phyloP scores from a whole-genome alignment of 805 yeast species.

The Candida tallmaniae region DNA sequence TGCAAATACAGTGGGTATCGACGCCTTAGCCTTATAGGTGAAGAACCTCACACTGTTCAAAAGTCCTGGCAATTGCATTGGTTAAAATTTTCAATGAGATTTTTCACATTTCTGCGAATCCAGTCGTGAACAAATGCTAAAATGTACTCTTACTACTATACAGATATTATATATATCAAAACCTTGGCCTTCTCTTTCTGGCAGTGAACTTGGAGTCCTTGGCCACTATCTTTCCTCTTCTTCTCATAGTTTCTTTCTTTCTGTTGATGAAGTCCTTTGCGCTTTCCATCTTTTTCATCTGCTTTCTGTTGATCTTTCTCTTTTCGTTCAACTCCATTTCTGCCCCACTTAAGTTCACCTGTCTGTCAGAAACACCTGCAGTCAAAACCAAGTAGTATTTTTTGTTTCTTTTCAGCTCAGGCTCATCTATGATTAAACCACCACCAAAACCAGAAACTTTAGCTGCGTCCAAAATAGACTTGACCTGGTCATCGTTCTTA shows the following conservation, averaged over 20 bases:
- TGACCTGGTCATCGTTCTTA: slow-evolving; percentile 78
- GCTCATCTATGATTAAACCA: slow-evolving; percentile 90
- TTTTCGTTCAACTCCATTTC: slow-evolving; percentile 65
- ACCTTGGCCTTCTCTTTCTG: slow-evolving; percentile 50
- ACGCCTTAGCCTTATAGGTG: too few species aligned
- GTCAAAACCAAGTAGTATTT: slow-evolving; percentile 87
- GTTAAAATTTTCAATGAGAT: too few species aligned
- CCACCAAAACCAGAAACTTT: slow-evolving; percentile 95
- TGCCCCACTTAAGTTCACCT: slow-evolving; percentile 74
- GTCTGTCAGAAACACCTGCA: slow-evolving; percentile 76
- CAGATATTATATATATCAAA: too few species aligned
- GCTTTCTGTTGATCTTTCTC: slow-evolving; percentile 41
- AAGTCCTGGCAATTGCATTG: too few species aligned
- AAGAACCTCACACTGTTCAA: too few species aligned
- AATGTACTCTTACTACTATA: too few species aligned
- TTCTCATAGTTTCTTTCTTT: slow-evolving; percentile 90
- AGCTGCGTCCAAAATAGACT: slow-evolving; percentile 75
- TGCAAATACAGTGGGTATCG: slow-evolving; percentile 39
- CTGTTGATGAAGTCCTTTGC: slow-evolving; percentile 78
- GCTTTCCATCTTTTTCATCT: slow-evolving; percentile 58
- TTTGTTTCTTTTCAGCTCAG: slow-evolving; percentile 86
- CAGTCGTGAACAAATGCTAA: too few species aligned
- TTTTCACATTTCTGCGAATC: too few species aligned
- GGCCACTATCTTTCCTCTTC: slow-evolving; percentile 87
- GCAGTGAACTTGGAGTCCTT: slow-evolving; percentile 89